These are phyloP conservation scores for Pichia rugopelliculosa DNA, from an alignment of 805 yeast species.

Conservation along the genomic window DNA sequence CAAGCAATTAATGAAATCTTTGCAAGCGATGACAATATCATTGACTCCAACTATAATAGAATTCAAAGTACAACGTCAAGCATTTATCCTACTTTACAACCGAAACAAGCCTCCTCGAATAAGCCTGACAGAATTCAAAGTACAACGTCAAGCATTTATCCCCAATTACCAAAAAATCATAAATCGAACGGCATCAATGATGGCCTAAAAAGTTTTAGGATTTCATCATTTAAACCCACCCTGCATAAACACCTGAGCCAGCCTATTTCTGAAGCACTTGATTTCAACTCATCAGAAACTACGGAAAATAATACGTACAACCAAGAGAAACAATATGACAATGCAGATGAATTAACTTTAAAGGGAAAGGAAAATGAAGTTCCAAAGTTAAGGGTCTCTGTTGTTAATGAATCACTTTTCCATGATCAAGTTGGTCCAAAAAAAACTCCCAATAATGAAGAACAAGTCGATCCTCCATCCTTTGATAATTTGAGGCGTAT, in stretches of 20 bases:
- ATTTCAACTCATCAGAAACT: not conserved
- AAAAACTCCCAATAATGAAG: not conserved
- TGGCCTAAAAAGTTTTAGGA: slow-evolving; percentile 8
- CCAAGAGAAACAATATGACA: not conserved
- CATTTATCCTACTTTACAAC: slow-evolving; percentile 11
- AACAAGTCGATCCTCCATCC: not conserved
- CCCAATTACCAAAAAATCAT: slow-evolving; percentile 3
- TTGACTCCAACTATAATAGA: not conserved
- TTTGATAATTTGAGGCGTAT: not conserved
- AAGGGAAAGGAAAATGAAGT: not conserved
- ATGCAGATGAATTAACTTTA: too few relatives aligned
- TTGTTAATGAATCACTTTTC: slow-evolving; percentile 23
- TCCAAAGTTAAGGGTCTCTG: slow-evolving; percentile 18
- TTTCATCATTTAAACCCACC: slow-evolving; percentile 2
- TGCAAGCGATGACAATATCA: not conserved
- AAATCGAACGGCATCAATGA: not conserved
- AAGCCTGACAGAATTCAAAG: slow-evolving; percentile 8
- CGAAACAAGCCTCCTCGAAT: too few relatives aligned
- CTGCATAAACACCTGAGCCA: slow-evolving; percentile 3
- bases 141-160: slow-evolving; percentile 8
- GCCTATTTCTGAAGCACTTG: not conserved
- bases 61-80: slow-evolving; percentile 17
- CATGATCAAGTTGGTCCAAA: slow-evolving; percentile 14
- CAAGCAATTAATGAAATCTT: slow-evolving; percentile 1
- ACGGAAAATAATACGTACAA: not conserved